Base-by-base conservation (phyloP, 768 basidiomycete species). In the Auricularia cornea region DNA sequence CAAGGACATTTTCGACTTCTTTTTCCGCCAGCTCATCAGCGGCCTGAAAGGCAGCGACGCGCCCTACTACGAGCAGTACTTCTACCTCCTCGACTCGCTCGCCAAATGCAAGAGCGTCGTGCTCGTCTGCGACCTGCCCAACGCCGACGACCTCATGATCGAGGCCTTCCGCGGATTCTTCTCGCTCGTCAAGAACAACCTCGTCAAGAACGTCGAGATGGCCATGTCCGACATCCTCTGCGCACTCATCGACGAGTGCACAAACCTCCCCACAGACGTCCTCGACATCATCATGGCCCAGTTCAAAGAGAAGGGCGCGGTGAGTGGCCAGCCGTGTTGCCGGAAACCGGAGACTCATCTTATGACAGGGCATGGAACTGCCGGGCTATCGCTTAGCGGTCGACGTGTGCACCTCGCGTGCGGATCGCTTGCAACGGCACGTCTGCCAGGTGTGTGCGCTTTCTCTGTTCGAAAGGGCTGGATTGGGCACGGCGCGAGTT, bases 1-100 rank as follows among this genome's bases (percentile, higher is more conserved):
- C 38, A 82, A 91, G 79, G 94, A 97, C 74, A 95, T 98, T 72
- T 99, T 99, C 75, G 86, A 94, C 69, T 98, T 99, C 81, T 92
- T 98, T 82, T 87, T 94, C 72, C 80, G 85, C 38, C 96, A 97
- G 73, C 86, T 99, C 63, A 77, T 81, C 2, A 80, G 79, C 1
- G 88, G 87, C 1, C 84, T 94, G 70, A 88, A 87, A 66, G 84
- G 87, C 41, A 77, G 86, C 0, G 91, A 95, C 62, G 81, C 88
- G 0, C 83, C 92, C 0, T 96, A 94, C 70, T 96, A 93, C 72
- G 85, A 87, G 63, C 89, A 98, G 74, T 98, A 97, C 75, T 96
- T 88, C 69, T 93, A 94, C 70, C 83, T 98, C n/a, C 83, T 98
- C 31, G 94, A 98, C 69, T 92, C 88, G 29, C 80, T 99, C 29